Evolutionary conservation across 306 rosid genomes (phyloP).

Genomic region (Casuarina cunninghamiana): DNA sequence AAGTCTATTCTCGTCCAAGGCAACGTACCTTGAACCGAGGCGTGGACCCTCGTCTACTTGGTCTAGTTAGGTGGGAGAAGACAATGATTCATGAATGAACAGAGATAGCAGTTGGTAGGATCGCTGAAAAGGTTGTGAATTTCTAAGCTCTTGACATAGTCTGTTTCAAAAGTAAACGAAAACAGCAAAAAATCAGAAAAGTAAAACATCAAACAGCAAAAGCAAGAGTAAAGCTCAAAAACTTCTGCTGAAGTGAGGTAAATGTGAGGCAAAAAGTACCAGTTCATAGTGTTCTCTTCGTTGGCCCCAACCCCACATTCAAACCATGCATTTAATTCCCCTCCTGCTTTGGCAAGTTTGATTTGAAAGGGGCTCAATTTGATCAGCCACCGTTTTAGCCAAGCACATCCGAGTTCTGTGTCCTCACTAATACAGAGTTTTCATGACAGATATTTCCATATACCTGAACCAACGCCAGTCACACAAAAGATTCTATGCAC

Average conservation of each 20-base stretch:
- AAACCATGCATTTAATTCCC: background rate
- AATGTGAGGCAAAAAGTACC: too few relatives aligned
- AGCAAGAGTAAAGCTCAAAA: too few relatives aligned
- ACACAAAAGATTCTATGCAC: background rate
- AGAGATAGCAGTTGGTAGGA: background rate
- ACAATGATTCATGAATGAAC: background rate
- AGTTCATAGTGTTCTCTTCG: background rate
- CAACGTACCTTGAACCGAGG: background rate
- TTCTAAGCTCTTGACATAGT: background rate
- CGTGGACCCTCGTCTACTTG: background rate
- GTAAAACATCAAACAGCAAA: too few relatives aligned
- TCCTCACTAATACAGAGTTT: too few relatives aligned
- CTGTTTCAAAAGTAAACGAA: background rate
- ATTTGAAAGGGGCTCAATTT: too few relatives aligned
- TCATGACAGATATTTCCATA: background rate
- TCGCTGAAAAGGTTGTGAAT: background rate
- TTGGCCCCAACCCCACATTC: background rate
- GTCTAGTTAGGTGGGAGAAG: background rate
- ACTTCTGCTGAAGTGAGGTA: too few relatives aligned
- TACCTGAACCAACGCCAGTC: background rate
- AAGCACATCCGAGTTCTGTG: too few relatives aligned
- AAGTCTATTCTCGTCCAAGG: background rate
- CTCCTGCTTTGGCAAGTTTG: background rate
- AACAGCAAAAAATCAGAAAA: too few relatives aligned
- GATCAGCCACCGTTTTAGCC: background rate